Conservation (phyloP, 768 basidiomycete genomes). For the Tephrocybe sp. region DNA sequence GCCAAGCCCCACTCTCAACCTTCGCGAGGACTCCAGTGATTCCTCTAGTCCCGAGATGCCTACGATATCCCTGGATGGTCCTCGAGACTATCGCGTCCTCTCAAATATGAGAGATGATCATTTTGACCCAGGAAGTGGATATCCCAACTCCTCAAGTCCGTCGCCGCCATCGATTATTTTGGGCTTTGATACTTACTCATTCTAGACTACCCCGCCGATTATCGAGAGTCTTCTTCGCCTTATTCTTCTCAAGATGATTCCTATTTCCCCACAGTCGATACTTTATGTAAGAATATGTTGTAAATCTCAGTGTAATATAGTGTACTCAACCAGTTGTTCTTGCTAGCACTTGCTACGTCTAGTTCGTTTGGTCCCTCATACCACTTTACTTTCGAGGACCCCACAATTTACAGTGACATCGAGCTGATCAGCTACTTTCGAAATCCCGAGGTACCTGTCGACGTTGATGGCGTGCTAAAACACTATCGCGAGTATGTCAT, state of each 20-base stretch:
- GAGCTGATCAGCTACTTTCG: not conserved
- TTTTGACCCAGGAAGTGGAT: conserved; percentile 4
- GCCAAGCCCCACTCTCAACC: conserved; percentile 50
- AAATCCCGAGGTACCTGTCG: conserved; percentile 20
- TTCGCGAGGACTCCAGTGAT: conserved; percentile 41
- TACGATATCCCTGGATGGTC: conserved; percentile 22
- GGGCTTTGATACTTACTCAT: conserved; percentile 12
- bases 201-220: conserved; percentile 12
- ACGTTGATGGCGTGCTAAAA: conserved; percentile 27
- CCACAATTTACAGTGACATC: not conserved
- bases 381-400: conserved; percentile 1
- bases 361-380: conserved; percentile 29
- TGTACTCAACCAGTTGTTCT: conserved; percentile 50
- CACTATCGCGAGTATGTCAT: conserved; percentile 64
- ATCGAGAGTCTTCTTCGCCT: conserved; percentile 21
- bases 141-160: conserved; percentile 15
- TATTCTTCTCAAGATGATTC: conserved; percentile 19
- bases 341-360: conserved; percentile 19
- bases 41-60: conserved; percentile 33
- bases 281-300: conserved; percentile 75
- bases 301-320: conserved; percentile 62
- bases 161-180: conserved; percentile 26
- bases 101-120: conserved; percentile 24
- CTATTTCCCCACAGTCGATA: conserved; percentile 21
- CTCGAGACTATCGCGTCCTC: conserved; percentile 16